Evolutionary conservation across 371 early-diverging fungal genomes (phyloP).

Genomic region (Rhizomucor miehei): DNA sequence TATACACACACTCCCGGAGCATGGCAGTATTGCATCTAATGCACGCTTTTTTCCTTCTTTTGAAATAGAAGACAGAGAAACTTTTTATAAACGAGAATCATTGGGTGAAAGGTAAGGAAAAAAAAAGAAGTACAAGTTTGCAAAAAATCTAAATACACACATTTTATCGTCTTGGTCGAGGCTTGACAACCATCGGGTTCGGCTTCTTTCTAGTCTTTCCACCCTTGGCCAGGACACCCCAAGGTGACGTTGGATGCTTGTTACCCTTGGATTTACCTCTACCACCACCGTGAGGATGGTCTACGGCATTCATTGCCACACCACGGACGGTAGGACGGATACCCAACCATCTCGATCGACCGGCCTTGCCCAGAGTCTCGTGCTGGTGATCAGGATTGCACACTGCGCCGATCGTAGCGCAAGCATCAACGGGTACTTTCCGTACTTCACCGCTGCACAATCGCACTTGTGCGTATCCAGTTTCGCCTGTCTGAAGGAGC

Average conservation of each 20-base stretch:
- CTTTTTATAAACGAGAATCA: too few species aligned
- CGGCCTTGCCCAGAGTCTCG: constrained; percentile 90
- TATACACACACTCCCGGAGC: too few species aligned
- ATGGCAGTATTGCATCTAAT: too few species aligned
- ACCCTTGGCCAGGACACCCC: constrained; percentile 96
- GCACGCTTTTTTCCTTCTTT: too few species aligned
- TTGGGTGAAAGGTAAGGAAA: constrained; percentile 1
- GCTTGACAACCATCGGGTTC: constrained; percentile 78
- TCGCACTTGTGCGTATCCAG: constrained; percentile 86
- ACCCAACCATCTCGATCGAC: constrained; percentile 81
- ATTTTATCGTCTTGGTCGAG: constrained; percentile 68
- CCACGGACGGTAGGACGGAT: constrained; percentile 97
- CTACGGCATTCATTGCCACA: constrained; percentile 98
- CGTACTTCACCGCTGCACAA: constrained; percentile 89
- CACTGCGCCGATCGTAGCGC: constrained; percentile 93
- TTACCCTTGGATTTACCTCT: constrained; percentile 94
- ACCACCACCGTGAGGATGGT: constrained; percentile 99
- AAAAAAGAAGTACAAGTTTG: constrained; percentile 3
- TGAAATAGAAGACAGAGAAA: too few species aligned
- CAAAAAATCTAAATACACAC: background rate
- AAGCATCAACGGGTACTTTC: constrained; percentile 82
- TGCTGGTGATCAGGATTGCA: constrained; percentile 92
- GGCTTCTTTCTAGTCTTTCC: constrained; percentile 84
- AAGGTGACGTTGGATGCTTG: constrained; percentile 88
- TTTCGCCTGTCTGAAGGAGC: constrained; percentile 75